phyloP scores from a whole-genome alignment of 768 basidiomycete genomes.

The Tephrocybe sp. region DNA sequence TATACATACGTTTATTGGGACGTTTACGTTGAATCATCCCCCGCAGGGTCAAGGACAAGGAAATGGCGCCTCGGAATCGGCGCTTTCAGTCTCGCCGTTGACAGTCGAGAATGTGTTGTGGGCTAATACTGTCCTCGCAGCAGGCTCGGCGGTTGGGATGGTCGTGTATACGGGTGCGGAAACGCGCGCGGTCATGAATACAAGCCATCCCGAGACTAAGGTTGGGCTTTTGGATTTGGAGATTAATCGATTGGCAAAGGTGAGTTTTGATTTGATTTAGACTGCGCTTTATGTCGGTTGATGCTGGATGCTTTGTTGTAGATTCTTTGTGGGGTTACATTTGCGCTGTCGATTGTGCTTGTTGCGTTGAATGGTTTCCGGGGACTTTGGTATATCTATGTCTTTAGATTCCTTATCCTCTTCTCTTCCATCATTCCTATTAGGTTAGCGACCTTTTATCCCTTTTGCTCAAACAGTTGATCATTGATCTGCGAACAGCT shows the following conservation, averaged over 20 bases:
- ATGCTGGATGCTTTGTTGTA: conserved; percentile 25
- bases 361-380: conserved; percentile 97
- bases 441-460: conserved; percentile 55
- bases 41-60: too few species aligned
- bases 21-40: conserved; percentile 71
- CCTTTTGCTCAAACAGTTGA: background rate
- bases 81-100: conserved; percentile 71
- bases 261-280: conserved; percentile 49
- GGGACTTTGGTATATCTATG: conserved; percentile 93
- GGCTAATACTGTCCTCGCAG: conserved; percentile 96
- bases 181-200: conserved; percentile 98
- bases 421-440: conserved; percentile 99
- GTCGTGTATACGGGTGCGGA: conserved; percentile 94
- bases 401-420: conserved; percentile 94
- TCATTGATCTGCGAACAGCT: conserved; percentile 39
- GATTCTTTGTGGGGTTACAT: conserved; percentile 95
- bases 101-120: conserved; percentile 95
- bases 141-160: conserved; percentile 89
- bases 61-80: conserved; percentile 20
- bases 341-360: conserved; percentile 84
- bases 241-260: conserved; percentile 95
- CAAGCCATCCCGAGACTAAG: conserved; percentile 94
- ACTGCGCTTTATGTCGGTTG: background rate
- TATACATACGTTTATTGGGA: conserved; percentile 93
- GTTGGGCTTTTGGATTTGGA: conserved; percentile 89